Evolutionary conservation across 768 basidiomycete genomes (phyloP), one percentile per base, ranked within the genome.

Genomic region (Mrakia blollopis): DNA sequence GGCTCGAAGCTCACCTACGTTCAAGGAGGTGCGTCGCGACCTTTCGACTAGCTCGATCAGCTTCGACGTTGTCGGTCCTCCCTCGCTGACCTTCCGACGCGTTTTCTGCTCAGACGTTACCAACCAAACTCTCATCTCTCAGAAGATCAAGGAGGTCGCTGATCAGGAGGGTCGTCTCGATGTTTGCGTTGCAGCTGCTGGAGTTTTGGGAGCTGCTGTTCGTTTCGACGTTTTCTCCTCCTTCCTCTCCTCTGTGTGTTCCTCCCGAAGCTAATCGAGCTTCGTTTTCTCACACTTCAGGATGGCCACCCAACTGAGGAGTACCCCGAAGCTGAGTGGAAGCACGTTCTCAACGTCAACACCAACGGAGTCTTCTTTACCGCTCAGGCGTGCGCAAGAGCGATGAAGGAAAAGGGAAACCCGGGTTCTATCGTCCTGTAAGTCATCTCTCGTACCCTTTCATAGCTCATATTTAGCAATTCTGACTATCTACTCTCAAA

Each of bases 221-320:
- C 37, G 74, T 62, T 41, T 71, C 69, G 41, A 18, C 47, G 16
- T 47, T 18, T 11, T 14, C 9, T 6, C 28, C 16, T 47, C 91
- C 92, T 25, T 92, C 92, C 60, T n/a, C 92, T 91, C 30, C 87
- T 92, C 73, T n/a, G n/a, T n/a, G 81, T 91, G 81, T 88, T 77
- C 2, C 71, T 75, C 52, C 78, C 47, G 47, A 50, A 18, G 74
- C 87, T 80, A 80, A 84, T 0, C 85, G 32, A 30, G 50, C 41
- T 18, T 92, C 91, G 30, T 16, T 87, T 93, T 73, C 81, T 90
- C 81, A 88, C 77, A 3, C 71, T 68, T 4, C 47, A 76, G 14
- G 76, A 87, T 80, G 80, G 84, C 0, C 85, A 50, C 35, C 50
- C 50, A 8, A 78, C 74, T 28, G 82, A 91, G 82, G 87, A 88